Base-by-base conservation (phyloP, 2,329 filamentous ascomycete genomes). In the Geosmithia morbida region DNA sequence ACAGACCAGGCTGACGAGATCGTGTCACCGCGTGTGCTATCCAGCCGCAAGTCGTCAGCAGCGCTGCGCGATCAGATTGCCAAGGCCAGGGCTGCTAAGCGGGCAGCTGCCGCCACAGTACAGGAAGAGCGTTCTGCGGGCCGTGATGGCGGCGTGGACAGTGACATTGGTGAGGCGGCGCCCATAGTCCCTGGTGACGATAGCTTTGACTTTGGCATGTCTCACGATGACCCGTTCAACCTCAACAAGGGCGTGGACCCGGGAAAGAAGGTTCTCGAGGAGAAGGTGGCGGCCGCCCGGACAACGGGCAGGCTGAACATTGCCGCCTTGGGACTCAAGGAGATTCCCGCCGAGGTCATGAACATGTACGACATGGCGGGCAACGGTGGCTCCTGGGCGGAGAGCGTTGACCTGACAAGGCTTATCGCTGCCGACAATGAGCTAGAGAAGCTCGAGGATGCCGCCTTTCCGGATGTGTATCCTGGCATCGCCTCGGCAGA, bases 341-440 rank as follows among this genome's bases (percentile, higher is more conserved):
- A 83, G 49, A 84, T 98, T 3, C 92, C 92, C 0, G 64, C 76
- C 1, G 86, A 94, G 57, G 85, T 97, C 0, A 68, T 94, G 65
- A 79, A 81, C 48, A 97, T 97, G 89, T 97, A 96, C 60, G 85
- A 88, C 55, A 72, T 80, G 48, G 33, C 6, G 11, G 77, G 82
- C 39, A 71, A 74, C 19, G 78, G 75, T 37, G 75, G 80, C 11
- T 79, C 82, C 33, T 97, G 92, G 92, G 88, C 88, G 2, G 90
- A 97, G 62, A 83, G 85, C 50, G 87, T 97, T 11, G 90, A 97
- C 58, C 66, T 97, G 43, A 84, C 82, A 1, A 80, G 84, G 51
- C 80, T 97, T 45, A 78, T 92, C 52, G 88, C 85, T 6, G 88
- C 90, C 8, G 88, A 95, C 58, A 97, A 98, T 57, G 86, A 95